Base-by-base conservation (phyloP, 176 grass and related monocot species). In the Cocos nucifera region DNA sequence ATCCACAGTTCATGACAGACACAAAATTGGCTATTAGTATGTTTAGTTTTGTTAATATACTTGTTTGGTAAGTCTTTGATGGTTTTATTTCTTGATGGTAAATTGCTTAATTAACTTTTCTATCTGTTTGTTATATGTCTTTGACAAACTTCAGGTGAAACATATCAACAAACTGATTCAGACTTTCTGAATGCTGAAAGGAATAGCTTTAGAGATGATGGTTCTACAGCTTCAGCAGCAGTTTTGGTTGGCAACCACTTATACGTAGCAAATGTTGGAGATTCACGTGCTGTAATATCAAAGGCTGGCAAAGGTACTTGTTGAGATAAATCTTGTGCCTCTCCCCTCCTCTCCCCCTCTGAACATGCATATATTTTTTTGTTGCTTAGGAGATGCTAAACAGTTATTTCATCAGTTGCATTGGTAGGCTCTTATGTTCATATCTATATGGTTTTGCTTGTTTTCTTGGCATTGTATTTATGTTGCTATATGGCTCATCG, bases 231-330 rank as follows among this genome's bases (percentile, higher is more conserved):
- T 74, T 88, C 80, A 25, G 83, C 87, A 75, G 93, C 84, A 61
- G 77, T 98, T 86, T 85, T 98, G 66, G 84, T 97, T 56, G 87
- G 87, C 49, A 78, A 69, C 76, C 79, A 78, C 74, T 58, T 92
- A 58, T 98, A 88, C 80, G 87, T 98, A 69, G 93, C 93, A 82
- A 98, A 89, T 86, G 93, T 97, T 55, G 93, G 84, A 71, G 87
- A 92, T 75, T 98, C 93, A 58, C 84, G 87, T 56, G 76, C 83
- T 69, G 93, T 98, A 54, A 73, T 98, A 77, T 92, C 79, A 53
- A 98, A 92, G 86, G 78, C 70, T 39, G 84, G 87, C 54, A 78
- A 92, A 92, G 93, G 93, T 98, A 98, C 58, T 69, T 28, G 54
- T 63, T 49, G n/a, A 58, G 26, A 22, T 29, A 57, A 64, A 65